phyloP scores from a whole-genome alignment of 495 filamentous ascomycete genomes.

The Jackrogersella multiformis region DNA sequence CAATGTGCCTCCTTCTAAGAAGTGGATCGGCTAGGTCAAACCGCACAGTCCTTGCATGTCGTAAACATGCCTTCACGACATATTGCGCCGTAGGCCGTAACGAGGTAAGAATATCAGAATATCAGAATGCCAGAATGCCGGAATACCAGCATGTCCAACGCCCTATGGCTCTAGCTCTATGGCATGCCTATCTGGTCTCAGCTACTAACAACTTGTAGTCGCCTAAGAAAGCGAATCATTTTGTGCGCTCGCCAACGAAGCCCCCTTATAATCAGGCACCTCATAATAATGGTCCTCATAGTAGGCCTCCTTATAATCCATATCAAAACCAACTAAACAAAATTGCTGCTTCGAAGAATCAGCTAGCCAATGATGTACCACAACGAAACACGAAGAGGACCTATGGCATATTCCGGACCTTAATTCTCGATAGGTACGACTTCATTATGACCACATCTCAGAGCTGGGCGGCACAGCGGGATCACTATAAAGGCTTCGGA shows the following conservation, averaged over 20 bases:
- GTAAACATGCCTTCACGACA: slow-evolving; percentile 36
- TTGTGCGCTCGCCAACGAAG: too few relatives aligned
- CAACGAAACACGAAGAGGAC: slow-evolving; percentile 7
- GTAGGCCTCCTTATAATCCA: too few relatives aligned
- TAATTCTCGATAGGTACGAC: slow-evolving; percentile 25
- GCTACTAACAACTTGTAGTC: too few relatives aligned
- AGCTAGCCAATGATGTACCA: background rate
- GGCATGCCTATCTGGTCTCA: too few relatives aligned
- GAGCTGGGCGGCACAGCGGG: slow-evolving; percentile 17
- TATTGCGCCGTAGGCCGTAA: background rate
- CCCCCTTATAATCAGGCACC: too few relatives aligned
- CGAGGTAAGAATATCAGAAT: background rate
- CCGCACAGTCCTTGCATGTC: slow-evolving; percentile 20
- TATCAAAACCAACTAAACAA: too few relatives aligned
- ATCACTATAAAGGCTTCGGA: slow-evolving; percentile 48
- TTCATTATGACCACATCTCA: slow-evolving; percentile 4
- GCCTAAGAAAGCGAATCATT: too few relatives aligned
- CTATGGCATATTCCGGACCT: slow-evolving; percentile 29
- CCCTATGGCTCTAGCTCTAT: background rate
- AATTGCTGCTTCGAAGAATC: background rate
- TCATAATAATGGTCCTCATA: too few relatives aligned
- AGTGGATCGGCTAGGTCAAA: slow-evolving; percentile 36
- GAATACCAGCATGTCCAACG: background rate
- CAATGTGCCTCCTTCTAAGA: slow-evolving; percentile 41
- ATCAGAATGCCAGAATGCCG: too few relatives aligned